Conservation (phyloP, 2,329 filamentous ascomycete species). For the Aspergillus piperis region DNA sequence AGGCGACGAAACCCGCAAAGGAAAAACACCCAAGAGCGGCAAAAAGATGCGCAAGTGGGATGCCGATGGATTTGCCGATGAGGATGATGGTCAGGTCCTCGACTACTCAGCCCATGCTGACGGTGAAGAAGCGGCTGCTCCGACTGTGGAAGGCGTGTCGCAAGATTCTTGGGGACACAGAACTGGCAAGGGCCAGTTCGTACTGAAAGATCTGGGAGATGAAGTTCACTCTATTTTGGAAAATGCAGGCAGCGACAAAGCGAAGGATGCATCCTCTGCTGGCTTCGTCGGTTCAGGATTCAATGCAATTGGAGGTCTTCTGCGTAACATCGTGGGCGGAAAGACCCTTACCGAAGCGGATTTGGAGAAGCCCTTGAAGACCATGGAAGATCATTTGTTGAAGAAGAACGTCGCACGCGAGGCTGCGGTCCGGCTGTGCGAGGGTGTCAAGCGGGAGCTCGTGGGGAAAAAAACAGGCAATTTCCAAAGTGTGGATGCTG, state of each 20-base stretch:
- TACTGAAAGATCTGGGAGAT: constrained; percentile 88
- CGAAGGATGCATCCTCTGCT: constrained; percentile 49
- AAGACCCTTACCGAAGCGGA: constrained; percentile 89
- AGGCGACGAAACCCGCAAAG: constrained; percentile 76
- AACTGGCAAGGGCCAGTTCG: constrained; percentile 86
- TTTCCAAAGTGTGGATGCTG: constrained; percentile 85
- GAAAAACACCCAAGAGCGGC: constrained; percentile 51
- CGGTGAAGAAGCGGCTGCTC: constrained; percentile 56
- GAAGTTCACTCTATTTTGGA: constrained; percentile 89
- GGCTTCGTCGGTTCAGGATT: constrained; percentile 78
- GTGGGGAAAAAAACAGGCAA: constrained; percentile 86
- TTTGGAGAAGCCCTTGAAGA: constrained; percentile 87
- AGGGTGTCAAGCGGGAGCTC: constrained; percentile 86
- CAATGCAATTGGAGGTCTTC: constrained; percentile 81
- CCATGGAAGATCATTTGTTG: constrained; percentile 92
- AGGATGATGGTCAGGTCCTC: constrained; percentile 75
- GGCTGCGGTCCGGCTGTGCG: constrained; percentile 85
- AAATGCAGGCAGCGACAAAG: constrained; percentile 68
- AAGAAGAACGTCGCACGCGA: constrained; percentile 96
- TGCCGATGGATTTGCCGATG: constrained; percentile 81
- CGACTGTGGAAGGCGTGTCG: constrained; percentile 72
- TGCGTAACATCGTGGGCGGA: constrained; percentile 92
- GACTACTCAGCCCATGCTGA: constrained; percentile 79
- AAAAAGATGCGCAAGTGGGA: constrained; percentile 95
- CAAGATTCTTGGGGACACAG: constrained; percentile 80